These are phyloP conservation scores for Trypanosoma cruzi DNA, from an alignment of 208 protist species.

Conservation along the genomic window DNA sequence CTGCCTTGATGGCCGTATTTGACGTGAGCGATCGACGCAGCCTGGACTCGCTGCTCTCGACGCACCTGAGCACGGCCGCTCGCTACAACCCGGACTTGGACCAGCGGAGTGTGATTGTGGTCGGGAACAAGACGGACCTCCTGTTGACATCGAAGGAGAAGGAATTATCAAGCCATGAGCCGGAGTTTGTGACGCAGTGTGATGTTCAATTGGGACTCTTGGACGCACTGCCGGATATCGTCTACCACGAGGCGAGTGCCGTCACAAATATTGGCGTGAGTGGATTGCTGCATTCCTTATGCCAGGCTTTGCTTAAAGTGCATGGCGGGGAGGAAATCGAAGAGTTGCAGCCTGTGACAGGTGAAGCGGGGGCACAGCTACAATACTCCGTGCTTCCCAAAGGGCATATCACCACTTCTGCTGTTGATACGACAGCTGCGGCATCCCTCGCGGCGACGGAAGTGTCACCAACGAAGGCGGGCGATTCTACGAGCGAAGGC, in stretches of 20 bases:
- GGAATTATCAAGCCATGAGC: slow-evolving; percentile 12
- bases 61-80: slow-evolving; percentile 29
- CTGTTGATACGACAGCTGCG: no score
- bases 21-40: slow-evolving; percentile 94
- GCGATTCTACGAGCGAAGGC: no score
- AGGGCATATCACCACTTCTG: not conserved
- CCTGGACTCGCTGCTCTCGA: slow-evolving; percentile 76
- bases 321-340: not conserved
- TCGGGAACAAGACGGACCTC: slow-evolving; percentile 63
- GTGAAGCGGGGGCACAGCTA: not conserved
- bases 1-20: slow-evolving; percentile 96
- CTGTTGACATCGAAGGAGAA: slow-evolving; percentile 18
- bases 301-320: slow-evolving; percentile 26
- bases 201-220: slow-evolving; percentile 39
- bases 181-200: not conserved
- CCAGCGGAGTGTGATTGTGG: slow-evolving; percentile 40
- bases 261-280: slow-evolving; percentile 28
- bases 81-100: slow-evolving; percentile 43
- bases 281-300: slow-evolving; percentile 36
- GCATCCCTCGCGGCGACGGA: no score
- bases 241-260: slow-evolving; percentile 65
- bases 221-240: slow-evolving; percentile 35
- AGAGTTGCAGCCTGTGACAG: no score
- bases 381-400: not conserved
- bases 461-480: no score